These are phyloP conservation scores for Pythium utonaiense DNA, from an alignment of 352 stramenopile genomes.

Conservation along the genomic window DNA sequence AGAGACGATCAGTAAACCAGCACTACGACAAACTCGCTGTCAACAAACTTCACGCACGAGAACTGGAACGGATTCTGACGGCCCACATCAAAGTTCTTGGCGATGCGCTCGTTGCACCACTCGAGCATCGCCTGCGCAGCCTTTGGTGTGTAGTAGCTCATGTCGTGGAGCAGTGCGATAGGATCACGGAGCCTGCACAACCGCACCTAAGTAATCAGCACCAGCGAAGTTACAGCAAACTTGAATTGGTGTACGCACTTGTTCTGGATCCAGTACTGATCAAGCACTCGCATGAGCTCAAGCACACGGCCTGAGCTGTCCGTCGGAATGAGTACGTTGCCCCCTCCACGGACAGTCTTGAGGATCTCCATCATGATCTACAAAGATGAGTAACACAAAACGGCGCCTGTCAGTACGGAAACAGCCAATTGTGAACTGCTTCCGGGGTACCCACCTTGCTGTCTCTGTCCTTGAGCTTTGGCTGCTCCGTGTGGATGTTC, in stretches of 20 bases:
- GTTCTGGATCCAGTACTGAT: conserved; percentile 95
- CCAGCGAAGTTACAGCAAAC: no score
- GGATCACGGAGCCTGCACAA: conserved; percentile 64
- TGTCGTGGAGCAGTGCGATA: conserved; percentile 85
- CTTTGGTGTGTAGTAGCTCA: conserved; percentile 89
- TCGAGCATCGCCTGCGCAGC: conserved; percentile 87
- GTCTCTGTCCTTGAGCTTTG: conserved; percentile 86
- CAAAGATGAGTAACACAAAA: conserved; percentile 10
- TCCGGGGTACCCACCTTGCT: conserved; percentile 68
- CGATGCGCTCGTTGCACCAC: conserved; percentile 88
- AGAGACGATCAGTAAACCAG: not conserved
- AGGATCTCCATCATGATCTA: conserved; percentile 93
- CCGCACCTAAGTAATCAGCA: no score
- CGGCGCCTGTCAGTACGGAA: not conserved
- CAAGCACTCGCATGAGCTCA: conserved; percentile 93
- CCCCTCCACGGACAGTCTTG: conserved; percentile 89
- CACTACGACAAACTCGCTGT: not conserved
- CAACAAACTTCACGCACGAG: conserved; percentile 41
- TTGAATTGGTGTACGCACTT: no score
- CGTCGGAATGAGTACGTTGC: conserved; percentile 94
- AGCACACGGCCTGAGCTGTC: conserved; percentile 93
- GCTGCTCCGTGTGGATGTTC: conserved; percentile 79
- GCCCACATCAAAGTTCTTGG: conserved; percentile 88
- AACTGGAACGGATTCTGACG: conserved; percentile 89
- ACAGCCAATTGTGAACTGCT: no score